phyloP scores from a whole-genome alignment of 129 eudicot genomes.

The Flaveria bidentis region DNA sequence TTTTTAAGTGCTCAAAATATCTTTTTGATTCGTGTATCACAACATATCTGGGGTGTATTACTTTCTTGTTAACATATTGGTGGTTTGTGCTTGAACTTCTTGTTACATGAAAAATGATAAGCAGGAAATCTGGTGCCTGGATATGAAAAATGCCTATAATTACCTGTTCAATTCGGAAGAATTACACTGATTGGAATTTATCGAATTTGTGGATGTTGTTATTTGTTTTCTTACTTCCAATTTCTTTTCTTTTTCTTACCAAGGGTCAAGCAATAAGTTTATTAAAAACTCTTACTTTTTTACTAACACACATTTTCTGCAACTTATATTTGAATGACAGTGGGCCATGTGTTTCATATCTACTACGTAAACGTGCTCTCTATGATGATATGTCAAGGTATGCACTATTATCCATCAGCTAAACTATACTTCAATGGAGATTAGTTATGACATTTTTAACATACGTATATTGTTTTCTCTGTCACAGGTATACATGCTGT shows the following conservation, averaged over 20 bases:
- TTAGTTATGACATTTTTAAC: neutral
- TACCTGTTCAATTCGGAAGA: neutral
- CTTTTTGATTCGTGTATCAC: neutral
- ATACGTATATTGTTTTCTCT: slow-evolving; percentile 3
- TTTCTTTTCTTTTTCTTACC: neutral
- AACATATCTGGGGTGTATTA: neutral
- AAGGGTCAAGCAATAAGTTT: neutral
- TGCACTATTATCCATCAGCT: neutral
- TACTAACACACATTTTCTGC: slow-evolving; percentile 17
- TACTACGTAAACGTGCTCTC: slow-evolving; percentile 93
- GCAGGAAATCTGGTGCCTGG: slow-evolving; percentile 4
- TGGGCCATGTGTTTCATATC: slow-evolving; percentile 85
- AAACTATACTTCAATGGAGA: neutral
- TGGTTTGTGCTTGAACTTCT: neutral
- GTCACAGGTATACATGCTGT: slow-evolving; percentile 77
- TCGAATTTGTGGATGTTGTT: neutral
- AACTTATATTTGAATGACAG: slow-evolving; percentile 42
- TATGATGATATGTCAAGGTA: slow-evolving; percentile 98
- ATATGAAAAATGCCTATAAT: slow-evolving; percentile 4
- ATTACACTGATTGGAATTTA: slow-evolving; percentile 8
- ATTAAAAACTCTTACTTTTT: neutral
- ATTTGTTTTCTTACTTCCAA: neutral
- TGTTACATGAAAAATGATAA: slow-evolving; percentile 22
- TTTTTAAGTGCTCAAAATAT: slow-evolving; percentile 1
- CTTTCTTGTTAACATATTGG: neutral